Conservation (phyloP, 257 asterid genomes). For the Solanum chaucha region DNA sequence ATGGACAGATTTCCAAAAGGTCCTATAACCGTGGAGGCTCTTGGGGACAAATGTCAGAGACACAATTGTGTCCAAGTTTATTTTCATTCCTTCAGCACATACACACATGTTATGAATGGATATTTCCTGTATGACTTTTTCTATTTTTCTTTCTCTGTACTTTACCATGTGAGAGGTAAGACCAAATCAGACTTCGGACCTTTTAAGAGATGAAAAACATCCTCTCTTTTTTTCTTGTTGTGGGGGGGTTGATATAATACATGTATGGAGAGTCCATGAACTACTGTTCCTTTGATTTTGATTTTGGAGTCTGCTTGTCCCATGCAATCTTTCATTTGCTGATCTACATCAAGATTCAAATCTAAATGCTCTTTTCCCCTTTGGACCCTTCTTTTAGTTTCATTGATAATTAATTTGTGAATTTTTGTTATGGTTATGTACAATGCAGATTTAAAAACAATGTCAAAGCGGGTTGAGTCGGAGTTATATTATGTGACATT, state of each 20-base stretch:
- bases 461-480: conserved; percentile 90
- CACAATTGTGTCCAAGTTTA: not conserved
- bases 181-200: not conserved
- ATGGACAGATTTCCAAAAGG: not conserved
- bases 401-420: not conserved
- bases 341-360: not conserved
- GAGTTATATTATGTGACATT: conserved; percentile 80
- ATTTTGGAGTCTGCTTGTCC: not conserved
- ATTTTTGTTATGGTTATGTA: not conserved
- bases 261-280: not conserved
- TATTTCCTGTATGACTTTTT: not conserved
- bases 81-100: not conserved
- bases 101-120: not conserved
- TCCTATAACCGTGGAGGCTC: not conserved
- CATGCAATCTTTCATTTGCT: not conserved
- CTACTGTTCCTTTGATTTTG: not conserved
- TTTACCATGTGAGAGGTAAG: not conserved
- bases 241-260: not conserved
- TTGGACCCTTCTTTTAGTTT: not conserved
- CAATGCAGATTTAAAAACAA: conserved; percentile 68
- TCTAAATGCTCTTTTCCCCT: not conserved
- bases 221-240: not conserved
- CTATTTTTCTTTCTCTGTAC: not conserved
- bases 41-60: not conserved
- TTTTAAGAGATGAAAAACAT: not conserved